Evolutionary conservation across 495 filamentous ascomycete species (phyloP).

Genomic region (Parmelia sp.): DNA sequence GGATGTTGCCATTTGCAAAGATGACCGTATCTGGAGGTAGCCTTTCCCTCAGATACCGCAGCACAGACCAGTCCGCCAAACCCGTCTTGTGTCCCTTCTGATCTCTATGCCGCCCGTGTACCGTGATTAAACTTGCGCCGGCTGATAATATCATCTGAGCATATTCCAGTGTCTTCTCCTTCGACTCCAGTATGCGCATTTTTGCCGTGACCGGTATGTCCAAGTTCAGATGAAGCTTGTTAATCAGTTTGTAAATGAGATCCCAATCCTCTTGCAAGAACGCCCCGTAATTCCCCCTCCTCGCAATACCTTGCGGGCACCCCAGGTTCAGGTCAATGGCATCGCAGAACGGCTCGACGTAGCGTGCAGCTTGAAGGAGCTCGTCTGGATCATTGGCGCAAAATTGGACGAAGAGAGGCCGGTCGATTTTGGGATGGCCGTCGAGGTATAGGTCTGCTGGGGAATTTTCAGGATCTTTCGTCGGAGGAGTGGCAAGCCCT

Average conservation of each 20-base stretch:
- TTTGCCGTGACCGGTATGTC: conserved; percentile 87
- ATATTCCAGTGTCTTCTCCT: conserved; percentile 81
- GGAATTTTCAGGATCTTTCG: conserved; percentile 7
- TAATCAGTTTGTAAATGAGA: conserved; percentile 72
- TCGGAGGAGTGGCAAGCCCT: conserved; percentile 26
- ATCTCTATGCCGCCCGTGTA: conserved; percentile 82
- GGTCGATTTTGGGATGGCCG: conserved; percentile 73
- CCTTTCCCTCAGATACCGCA: conserved; percentile 75
- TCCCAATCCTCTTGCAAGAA: conserved; percentile 92
- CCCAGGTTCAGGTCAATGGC: conserved; percentile 95
- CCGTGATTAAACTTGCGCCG: conserved; percentile 85
- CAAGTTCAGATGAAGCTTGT: conserved; percentile 63
- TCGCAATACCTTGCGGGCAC: conserved; percentile 95
- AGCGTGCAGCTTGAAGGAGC: conserved; percentile 66
- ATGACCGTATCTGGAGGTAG: conserved; percentile 83
- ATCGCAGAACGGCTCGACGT: conserved; percentile 79
- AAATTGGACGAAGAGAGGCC: conserved; percentile 93
- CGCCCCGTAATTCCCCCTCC: conserved; percentile 82
- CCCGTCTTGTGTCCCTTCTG: conserved; percentile 97
- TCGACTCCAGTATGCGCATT: conserved; percentile 82
- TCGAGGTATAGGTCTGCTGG: conserved; percentile 56
- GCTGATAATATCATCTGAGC: conserved; percentile 81
- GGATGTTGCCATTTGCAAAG: conserved; percentile 93
- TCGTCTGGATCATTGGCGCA: conserved; percentile 82
- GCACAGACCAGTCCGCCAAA: conserved; percentile 80